Evolutionary conservation across 1,284 basidiomycete genomes (phyloP), one percentile per base, ranked within the genome.

Genomic region (Exobasidium rhododendri): DNA sequence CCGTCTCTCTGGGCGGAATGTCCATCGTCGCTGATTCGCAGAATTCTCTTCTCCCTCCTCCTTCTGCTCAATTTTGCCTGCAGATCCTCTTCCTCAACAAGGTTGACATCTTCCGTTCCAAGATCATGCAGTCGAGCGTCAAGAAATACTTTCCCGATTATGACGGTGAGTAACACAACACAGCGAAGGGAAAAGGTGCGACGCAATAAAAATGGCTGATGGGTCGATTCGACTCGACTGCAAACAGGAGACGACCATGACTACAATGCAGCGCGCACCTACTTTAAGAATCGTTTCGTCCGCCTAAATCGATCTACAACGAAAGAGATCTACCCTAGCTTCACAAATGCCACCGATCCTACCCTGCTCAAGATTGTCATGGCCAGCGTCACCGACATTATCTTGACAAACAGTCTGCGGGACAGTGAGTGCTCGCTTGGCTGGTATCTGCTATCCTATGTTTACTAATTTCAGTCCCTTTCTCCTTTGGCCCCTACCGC

Each of bases 261-360:
- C 72, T 85, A 86, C 28, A 84, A 84, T 59, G 86, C 86, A 1
- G 92, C 92, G 1, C 86, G 90, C 44, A 88, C 91, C 24, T 97
- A 92, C 81, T 97, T 98, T 84, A 90, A 90, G 83, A 84, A 83
- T 65, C 86, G 91, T 58, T 97, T 97, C 80, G 85, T 86, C 59
- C 83, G 86, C 63, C 82, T 96, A 30, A 91, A 92, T 30, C 86
- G 90, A 68, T 91, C 89, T 75, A 86, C 88, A 7, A 87, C 85
- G 40, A 94, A 94, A 80, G 92, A 97, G 79, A 89, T 97, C 49
- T 97, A 97, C 76, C 68, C 68, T 4, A 93, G 90, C 80, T 88
- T 89, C 65, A 96, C 94, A 40, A 94, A 90, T 43, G 94, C 94
- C 20, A 94, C 93, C 49, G 92, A 97, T 82, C 93, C 91, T 0